These are phyloP conservation scores for Pseudogymnoascus sp. DNA, from an alignment of 2,329 filamentous ascomycete genomes.

Conservation along the genomic window DNA sequence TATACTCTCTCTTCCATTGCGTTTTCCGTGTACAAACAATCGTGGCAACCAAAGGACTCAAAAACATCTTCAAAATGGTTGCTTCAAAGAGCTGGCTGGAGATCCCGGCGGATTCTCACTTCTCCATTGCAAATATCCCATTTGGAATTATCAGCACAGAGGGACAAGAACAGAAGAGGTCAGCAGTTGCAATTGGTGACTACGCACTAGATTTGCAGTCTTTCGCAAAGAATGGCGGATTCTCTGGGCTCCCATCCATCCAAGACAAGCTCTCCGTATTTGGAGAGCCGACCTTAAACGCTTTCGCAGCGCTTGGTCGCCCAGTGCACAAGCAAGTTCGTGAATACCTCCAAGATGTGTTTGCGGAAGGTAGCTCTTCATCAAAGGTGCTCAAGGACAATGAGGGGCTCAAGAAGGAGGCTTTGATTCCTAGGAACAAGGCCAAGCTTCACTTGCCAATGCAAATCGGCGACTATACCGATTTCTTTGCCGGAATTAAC, in stretches of 20 bases:
- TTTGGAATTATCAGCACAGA: slow-evolving; percentile 59
- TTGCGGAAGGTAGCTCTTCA: slow-evolving; percentile 51
- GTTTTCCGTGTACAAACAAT: not conserved
- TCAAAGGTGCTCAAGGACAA: slow-evolving; percentile 59
- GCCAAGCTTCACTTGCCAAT: slow-evolving; percentile 66
- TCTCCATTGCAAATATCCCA: slow-evolving; percentile 68
- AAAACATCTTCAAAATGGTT: slow-evolving; percentile 22
- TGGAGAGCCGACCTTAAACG: slow-evolving; percentile 58
- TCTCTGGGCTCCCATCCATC: slow-evolving; percentile 44
- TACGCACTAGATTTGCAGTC: slow-evolving; percentile 58
- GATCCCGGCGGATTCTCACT: slow-evolving; percentile 33
- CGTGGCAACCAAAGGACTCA: slow-evolving; percentile 3
- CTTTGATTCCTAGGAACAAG: slow-evolving; percentile 51
- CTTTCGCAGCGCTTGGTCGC: slow-evolving; percentile 65
- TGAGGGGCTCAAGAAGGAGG: slow-evolving; percentile 45
- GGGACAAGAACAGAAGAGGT: slow-evolving; percentile 40
- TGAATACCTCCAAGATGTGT: slow-evolving; percentile 59
- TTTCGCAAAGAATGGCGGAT: slow-evolving; percentile 53
- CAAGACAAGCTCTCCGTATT: slow-evolving; percentile 55
- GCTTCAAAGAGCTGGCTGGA: slow-evolving; percentile 27
- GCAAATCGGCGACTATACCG: slow-evolving; percentile 74
- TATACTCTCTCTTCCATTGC: not conserved
- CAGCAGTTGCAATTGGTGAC: slow-evolving; percentile 62
- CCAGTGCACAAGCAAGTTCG: slow-evolving; percentile 62
- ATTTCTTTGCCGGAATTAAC: slow-evolving; percentile 76